Base-by-base conservation (phyloP, 768 basidiomycete genomes). In the Cantharellus anzutake region DNA sequence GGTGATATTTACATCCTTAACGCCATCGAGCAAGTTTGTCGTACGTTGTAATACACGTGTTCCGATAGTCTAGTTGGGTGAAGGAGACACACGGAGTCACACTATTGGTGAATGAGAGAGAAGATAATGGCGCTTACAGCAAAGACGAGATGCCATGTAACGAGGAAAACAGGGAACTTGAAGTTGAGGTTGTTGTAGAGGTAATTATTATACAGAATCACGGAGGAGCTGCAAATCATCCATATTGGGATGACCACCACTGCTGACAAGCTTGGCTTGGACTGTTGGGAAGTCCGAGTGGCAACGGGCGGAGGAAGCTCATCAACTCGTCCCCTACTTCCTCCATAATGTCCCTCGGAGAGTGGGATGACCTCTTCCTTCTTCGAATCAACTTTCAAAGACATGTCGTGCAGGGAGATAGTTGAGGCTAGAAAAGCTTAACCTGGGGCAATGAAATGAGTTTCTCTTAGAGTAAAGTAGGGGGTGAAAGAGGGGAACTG, bases 161-260 rank as follows among this genome's bases (percentile, higher is more conserved):
- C 90, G 52, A 91, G 78, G 71, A 93, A 94, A 64, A 96, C 90
- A 38, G 93, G 93, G 74, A 75, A 96, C 67, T 80, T 80, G 75
- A 96, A 96, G 62, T 81, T 71, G 67, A 86, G 80, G 51, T 78
- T 78, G 71, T 86, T 86, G 76, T 87, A 90, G 65, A 88, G 71
- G 68, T 82, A 82, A 70, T 91, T 94, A 79, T 96, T 96, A 80
- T 97, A 96, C 61, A 96, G 81, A 72, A 97, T 97, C 68, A 97
- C 93, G 4, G 80, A 69, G 35, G 90, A 89, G 64, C 83, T 86
- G 65, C 94, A 83, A 20, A 80, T 72, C 67, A 96, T 97, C 94
- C 94, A 98, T 60, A 94, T 73, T 37, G 89, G 92, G 60, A 96
- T 88, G 67, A 92, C 86, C 60, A 77, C 72, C 0, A 80, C 67